Percentiles rank a stretch among this genome's conserved stretches.
Conservation (phyloP, 2,329 filamentous ascomycete species). For the Exserohilum rostratum region DNA sequence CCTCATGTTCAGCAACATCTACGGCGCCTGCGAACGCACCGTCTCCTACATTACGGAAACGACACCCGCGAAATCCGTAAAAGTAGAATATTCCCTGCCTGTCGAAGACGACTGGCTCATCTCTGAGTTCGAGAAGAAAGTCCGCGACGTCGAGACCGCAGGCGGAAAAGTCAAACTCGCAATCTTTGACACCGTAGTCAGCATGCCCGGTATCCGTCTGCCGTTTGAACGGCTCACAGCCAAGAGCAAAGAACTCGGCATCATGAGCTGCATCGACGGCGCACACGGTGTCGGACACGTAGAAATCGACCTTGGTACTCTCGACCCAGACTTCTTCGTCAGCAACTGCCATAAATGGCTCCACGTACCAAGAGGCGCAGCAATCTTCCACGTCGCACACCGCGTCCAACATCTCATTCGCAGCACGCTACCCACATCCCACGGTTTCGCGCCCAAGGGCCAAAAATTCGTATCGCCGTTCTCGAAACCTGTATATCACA, state of each 20-base stretch:
- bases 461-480: slow-evolving; percentile 46
- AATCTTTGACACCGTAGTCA: slow-evolving; percentile 81
- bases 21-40: slow-evolving; percentile 77
- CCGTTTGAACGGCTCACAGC: slow-evolving; percentile 73
- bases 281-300: slow-evolving; percentile 87
- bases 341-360: slow-evolving; percentile 80
- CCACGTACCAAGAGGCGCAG: slow-evolving; percentile 77
- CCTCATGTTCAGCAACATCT: slow-evolving; percentile 78
- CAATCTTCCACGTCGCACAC: slow-evolving; percentile 77
- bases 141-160: slow-evolving; percentile 58
- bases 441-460: slow-evolving; percentile 68
- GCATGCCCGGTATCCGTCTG: slow-evolving; percentile 77
- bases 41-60: slow-evolving; percentile 76
- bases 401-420: slow-evolving; percentile 78
- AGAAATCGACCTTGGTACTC: slow-evolving; percentile 66
- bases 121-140: slow-evolving; percentile 62
- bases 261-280: slow-evolving; percentile 80
- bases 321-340: slow-evolving; percentile 85
- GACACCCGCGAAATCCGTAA: slow-evolving; percentile 55
- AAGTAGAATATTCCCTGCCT: slow-evolving; percentile 71
- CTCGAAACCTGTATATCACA: slow-evolving; percentile 32
- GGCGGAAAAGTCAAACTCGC: slow-evolving; percentile 71
- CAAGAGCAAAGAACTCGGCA: slow-evolving; percentile 68
- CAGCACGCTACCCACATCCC: slow-evolving; percentile 78
- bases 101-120: slow-evolving; percentile 72